phyloP scores from a whole-genome alignment of 208 protist genomes.

The Leishmania martiniquensis region DNA sequence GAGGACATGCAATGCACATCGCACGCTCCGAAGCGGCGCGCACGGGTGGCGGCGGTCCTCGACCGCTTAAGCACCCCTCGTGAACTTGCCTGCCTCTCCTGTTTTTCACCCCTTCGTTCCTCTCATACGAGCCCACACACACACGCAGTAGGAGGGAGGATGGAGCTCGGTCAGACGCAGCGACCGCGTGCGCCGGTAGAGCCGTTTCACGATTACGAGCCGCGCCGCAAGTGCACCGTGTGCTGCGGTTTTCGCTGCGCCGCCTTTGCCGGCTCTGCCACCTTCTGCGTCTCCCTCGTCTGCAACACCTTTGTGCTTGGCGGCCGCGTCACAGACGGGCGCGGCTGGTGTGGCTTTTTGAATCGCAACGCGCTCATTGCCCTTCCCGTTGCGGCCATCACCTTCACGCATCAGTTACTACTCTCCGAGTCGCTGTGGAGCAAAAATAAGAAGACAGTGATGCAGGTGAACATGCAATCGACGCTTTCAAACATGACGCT shows the following conservation, averaged over 20 bases:
- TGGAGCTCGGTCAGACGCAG: conserved; percentile 70
- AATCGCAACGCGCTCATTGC: conserved; percentile 70
- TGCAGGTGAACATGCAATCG: conserved; percentile 66
- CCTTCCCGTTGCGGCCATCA: conserved; percentile 64
- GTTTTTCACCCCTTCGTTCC: neutral
- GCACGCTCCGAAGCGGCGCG: neutral
- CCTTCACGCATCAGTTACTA: conserved; percentile 84
- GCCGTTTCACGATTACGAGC: conserved; percentile 57
- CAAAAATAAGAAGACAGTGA: conserved; percentile 81
- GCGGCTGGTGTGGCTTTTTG: conserved; percentile 56
- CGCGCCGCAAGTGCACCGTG: conserved; percentile 71
- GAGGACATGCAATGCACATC: neutral
- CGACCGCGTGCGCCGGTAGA: conserved; percentile 53
- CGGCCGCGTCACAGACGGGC: conserved; percentile 52
- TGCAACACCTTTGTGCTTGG: conserved; percentile 62
- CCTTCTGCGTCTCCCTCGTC: conserved; percentile 58
- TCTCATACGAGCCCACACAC: neutral
- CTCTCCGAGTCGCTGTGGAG: conserved; percentile 88
- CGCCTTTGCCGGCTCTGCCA: conserved; percentile 32
- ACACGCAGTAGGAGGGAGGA: conserved; percentile 17
- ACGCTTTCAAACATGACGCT: conserved; percentile 63
- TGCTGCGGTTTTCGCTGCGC: conserved; percentile 74
- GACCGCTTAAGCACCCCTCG: neutral
- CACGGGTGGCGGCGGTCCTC: neutral
- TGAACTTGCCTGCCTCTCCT: neutral